Evolutionary conservation across 1,284 basidiomycete species (phyloP).

Genomic region (Rhodotorula sp.): DNA sequence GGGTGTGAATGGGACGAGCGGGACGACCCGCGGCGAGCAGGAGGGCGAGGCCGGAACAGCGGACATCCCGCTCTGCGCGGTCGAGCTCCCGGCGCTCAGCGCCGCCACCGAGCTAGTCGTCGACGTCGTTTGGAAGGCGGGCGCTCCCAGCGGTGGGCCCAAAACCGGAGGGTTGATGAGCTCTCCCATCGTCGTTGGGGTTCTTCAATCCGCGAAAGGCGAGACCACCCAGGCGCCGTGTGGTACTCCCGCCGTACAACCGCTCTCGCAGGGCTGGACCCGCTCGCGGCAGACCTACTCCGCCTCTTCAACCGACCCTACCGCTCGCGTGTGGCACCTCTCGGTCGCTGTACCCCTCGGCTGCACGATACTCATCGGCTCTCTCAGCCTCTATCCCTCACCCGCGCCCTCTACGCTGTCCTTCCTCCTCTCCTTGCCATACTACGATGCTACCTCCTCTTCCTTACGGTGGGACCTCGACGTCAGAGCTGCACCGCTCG

Average conservation of each 20-base stretch:
- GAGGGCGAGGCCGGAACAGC: neutral
- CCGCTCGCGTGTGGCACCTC: neutral
- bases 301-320: fast-evolving
- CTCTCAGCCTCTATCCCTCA: neutral
- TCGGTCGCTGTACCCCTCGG: neutral
- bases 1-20: no score
- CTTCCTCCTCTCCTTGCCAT: neutral
- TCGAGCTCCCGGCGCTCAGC: neutral
- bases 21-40: neutral
- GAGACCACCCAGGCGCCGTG: neutral
- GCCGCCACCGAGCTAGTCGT: neutral
- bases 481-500: neutral
- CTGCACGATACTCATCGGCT: neutral
- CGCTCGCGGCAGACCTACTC: neutral
- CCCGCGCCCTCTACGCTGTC: no score
- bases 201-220: neutral
- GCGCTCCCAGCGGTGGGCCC: neutral
- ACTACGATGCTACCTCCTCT: neutral
- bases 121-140: neutral
- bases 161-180: neutral
- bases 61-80: neutral
- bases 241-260: neutral
- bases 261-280: neutral
- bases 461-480: neutral
- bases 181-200: no score